phyloP scores from a whole-genome alignment of 2,329 filamentous ascomycete genomes.

The Lithohypha guttulata region DNA sequence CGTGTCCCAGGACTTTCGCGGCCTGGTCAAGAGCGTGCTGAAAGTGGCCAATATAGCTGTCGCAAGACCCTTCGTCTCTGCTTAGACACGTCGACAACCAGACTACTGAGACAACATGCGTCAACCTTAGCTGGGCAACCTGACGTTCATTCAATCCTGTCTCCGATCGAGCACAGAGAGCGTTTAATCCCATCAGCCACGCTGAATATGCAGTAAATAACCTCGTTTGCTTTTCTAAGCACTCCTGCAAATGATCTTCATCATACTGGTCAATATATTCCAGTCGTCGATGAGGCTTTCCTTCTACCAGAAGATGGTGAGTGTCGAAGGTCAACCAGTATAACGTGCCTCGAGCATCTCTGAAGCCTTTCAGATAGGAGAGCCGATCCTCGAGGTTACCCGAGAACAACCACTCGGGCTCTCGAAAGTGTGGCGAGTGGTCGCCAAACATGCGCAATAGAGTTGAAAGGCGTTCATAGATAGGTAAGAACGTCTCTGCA shows the following conservation, averaged over 20 bases:
- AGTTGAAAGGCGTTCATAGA: conserved; percentile 2
- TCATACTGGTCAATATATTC: background rate
- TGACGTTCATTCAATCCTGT: background rate
- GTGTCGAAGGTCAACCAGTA: background rate
- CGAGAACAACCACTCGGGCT: background rate
- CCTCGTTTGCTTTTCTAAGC: background rate
- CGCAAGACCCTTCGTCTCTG: background rate
- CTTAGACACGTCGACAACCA: conserved; percentile 7
- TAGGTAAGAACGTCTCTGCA: conserved; percentile 2
- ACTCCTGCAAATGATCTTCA: background rate
- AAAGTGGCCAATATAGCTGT: conserved; percentile 2
- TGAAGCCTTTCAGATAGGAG: background rate
- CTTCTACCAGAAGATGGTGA: conserved; percentile 1
- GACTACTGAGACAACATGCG: background rate
- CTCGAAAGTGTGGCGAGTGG: background rate
- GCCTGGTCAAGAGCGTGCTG: background rate
- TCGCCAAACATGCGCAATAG: conserved; percentile 3
- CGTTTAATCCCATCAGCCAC: background rate
- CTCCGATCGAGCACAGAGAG: background rate
- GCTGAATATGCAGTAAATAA: conserved; percentile 1
- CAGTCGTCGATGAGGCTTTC: background rate
- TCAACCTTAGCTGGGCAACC: background rate
- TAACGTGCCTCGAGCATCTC: background rate
- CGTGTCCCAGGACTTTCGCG: background rate
- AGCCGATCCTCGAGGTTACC: background rate